These are phyloP conservation scores for Truncatella angustata DNA, from an alignment of 2,329 filamentous ascomycete genomes.

Conservation along the genomic window DNA sequence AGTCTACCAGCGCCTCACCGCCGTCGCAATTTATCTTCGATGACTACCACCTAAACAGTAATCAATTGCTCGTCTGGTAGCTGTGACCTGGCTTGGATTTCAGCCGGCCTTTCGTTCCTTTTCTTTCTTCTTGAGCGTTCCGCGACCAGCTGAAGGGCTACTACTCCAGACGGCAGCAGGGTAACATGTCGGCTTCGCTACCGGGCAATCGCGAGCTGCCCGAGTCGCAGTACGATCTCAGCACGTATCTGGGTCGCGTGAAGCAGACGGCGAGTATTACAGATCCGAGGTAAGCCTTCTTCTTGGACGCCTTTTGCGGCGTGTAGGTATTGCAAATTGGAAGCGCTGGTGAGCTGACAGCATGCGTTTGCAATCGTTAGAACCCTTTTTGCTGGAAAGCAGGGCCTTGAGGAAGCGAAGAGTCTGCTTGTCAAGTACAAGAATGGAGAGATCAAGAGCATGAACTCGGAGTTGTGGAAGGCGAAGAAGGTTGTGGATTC, in stretches of 20 bases:
- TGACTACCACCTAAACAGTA: no score
- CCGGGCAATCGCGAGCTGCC: slow-evolving; percentile 77
- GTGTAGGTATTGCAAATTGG: no score
- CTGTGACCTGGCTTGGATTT: no score
- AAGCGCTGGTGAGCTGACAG: not conserved
- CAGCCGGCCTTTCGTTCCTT: not conserved
- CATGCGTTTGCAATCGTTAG: slow-evolving; percentile 44
- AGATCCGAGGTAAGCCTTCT: slow-evolving; percentile 80
- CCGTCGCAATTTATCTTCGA: no score
- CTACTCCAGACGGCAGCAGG: no score
- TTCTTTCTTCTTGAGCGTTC: not conserved
- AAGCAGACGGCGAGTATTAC: slow-evolving; percentile 84
- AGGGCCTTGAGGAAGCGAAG: slow-evolving; percentile 85
- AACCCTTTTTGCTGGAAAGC: slow-evolving; percentile 76
- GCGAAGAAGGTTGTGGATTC: slow-evolving; percentile 98
- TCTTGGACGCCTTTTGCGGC: no score
- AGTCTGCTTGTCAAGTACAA: slow-evolving; percentile 80
- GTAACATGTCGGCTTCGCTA: slow-evolving; percentile 63
- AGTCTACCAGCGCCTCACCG: no score
- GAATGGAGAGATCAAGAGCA: slow-evolving; percentile 71
- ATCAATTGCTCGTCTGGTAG: no score
- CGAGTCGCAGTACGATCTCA: slow-evolving; percentile 86
- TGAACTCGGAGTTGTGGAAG: slow-evolving; percentile 89
- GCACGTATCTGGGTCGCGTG: slow-evolving; percentile 93
- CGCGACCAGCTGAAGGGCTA: no score